Base-by-base conservation (phyloP, 1,284 basidiomycete genomes). In the Ustilago trichophora region DNA sequence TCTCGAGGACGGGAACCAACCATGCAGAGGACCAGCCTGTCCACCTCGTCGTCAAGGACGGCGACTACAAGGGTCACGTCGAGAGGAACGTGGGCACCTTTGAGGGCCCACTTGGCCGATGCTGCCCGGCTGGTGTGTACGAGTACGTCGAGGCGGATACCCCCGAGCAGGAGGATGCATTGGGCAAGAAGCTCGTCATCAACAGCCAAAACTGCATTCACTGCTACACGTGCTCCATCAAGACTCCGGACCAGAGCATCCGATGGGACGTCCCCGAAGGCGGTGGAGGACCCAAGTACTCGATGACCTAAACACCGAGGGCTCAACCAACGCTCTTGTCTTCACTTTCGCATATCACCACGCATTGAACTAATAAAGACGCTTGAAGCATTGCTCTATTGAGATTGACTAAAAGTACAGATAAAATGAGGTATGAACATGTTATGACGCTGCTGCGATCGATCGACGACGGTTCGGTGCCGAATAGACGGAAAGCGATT, bases 61-160 rank as follows among this genome's bases (percentile, higher is more conserved):
- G 87, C 33, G 82, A 85, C 18, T 83, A 83, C 47, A 83, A 86
- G 38, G 82, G 86, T 27, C 96, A 98, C 82, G 79, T 82, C 5
- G 83, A 87, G 71, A 83, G 83, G 50, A 98, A 98, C 29, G 75
- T 78, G 22, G 79, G 79, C 21, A 72, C 91, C 72, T 98, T 88
- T 79, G 95, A 90, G 2, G 93, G 93, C 15, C 83, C 97, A 24
- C 85, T 98, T 21, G 91, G 90, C 2, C 86, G 89, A 8, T 94
- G 90, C 15, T 98, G 96, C 83, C 96, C 95, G 0, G 96, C 96
- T 0, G 92, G 89, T 4, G 96, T 98, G 26, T 98, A 98, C 83
- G 95, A 98, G 84, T 98, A 98, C 80, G 90, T 95, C 13, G 89
- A 86, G 56, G 73, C 72, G 13, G 87, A 87, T 34, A 86, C 84